Evolutionary conservation across 2,329 filamentous ascomycete genomes (phyloP).

Genomic region (Apiospora sp.): DNA sequence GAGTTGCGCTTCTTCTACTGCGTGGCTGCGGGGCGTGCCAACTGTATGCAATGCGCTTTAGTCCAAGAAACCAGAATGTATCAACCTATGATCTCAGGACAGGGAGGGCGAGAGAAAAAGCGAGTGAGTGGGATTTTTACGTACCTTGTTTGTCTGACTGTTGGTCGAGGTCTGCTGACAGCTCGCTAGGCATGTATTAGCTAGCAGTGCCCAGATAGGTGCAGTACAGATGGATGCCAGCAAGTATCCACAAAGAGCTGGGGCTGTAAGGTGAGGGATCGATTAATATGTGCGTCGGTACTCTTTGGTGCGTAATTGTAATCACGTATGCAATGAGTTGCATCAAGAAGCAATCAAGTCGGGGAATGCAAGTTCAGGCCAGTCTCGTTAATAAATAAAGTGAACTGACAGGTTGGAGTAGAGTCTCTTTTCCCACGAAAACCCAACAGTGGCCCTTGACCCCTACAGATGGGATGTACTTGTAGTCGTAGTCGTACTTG

Average conservation of each 20-base stretch:
- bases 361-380: background rate
- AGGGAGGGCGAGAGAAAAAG: background rate
- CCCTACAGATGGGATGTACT: background rate
- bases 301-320: background rate
- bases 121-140: background rate
- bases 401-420: background rate
- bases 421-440: background rate
- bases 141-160: slow-evolving; percentile 9
- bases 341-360: slow-evolving; percentile 12
- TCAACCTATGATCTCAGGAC: background rate
- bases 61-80: background rate
- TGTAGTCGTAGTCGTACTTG: slow-evolving; percentile 18
- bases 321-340: background rate
- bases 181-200: background rate
- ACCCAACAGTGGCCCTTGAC: background rate
- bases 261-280: slow-evolving; percentile 11
- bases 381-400: slow-evolving; percentile 14
- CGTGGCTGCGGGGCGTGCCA: slow-evolving; percentile 3
- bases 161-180: slow-evolving; percentile 9
- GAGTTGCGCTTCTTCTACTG: slow-evolving; percentile 3
- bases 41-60: background rate
- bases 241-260: slow-evolving; percentile 9
- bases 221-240: background rate
- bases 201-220: slow-evolving; percentile 10
- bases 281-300: background rate